Evolutionary conservation across 2,329 filamentous ascomycete genomes (phyloP).

Genomic region (Pseudonectria foliicola): DNA sequence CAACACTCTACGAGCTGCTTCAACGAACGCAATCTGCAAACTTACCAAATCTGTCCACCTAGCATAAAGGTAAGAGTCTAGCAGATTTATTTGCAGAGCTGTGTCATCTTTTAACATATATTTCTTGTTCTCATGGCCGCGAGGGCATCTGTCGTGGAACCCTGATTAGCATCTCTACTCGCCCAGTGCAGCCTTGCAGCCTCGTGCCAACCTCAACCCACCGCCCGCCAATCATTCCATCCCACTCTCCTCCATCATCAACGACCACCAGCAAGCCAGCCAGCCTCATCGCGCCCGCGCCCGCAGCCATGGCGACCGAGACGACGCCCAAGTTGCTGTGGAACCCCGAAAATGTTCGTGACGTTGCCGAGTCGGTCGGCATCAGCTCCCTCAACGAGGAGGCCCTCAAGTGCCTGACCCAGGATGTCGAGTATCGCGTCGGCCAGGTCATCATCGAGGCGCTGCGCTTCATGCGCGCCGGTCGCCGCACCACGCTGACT

Average conservation of each 20-base stretch:
- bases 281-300: background rate
- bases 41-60: too few relatives aligned
- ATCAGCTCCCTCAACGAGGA: conserved; percentile 77
- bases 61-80: too few relatives aligned
- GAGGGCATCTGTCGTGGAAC: too few relatives aligned
- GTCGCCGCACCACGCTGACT: conserved; percentile 75
- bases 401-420: conserved; percentile 76
- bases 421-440: conserved; percentile 93
- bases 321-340: conserved; percentile 58
- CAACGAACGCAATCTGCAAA: too few relatives aligned
- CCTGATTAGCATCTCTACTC: too few relatives aligned
- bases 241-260: background rate
- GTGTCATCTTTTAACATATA: too few relatives aligned
- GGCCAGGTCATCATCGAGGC: conserved; percentile 91
- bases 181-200: too few relatives aligned
- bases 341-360: conserved; percentile 93
- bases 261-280: background rate
- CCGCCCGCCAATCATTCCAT: too few relatives aligned
- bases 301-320: conserved; percentile 29
- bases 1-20: too few relatives aligned
- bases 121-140: too few relatives aligned
- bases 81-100: too few relatives aligned
- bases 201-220: too few relatives aligned
- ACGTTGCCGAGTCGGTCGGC: conserved; percentile 93
- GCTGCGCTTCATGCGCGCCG: conserved; percentile 91